Conservation (phyloP, 163 green algal species). For the Prototheca stagnorum region DNA sequence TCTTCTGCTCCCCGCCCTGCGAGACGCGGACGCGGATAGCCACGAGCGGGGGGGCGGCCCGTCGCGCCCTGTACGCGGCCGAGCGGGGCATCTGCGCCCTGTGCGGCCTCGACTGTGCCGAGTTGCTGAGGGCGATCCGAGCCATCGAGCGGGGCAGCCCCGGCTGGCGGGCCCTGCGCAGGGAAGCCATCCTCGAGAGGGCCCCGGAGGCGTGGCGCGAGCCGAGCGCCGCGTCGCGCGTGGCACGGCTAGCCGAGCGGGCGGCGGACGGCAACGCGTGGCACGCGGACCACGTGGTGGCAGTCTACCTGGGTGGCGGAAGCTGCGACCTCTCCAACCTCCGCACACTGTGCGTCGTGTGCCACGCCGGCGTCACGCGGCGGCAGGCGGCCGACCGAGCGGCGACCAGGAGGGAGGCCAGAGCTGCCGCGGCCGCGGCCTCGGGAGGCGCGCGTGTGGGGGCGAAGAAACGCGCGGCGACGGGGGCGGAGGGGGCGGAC, state of each 20-base stretch:
- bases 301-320: conserved; percentile 72
- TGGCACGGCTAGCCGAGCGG: conserved; percentile 33
- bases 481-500: too few species aligned
- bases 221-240: conserved; percentile 15
- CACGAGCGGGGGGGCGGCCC: conserved; percentile 19
- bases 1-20: conserved; percentile 10
- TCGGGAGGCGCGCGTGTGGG: too few species aligned
- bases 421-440: too few species aligned
- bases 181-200: conserved; percentile 5
- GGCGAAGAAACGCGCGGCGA: too few species aligned
- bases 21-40: conserved; percentile 12
- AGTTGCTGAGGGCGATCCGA: conserved; percentile 46
- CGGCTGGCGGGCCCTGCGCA: conserved; percentile 10
- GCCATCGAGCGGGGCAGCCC: conserved; percentile 21
- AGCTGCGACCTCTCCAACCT: conserved; percentile 85
- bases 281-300: conserved; percentile 79
- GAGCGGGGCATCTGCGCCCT: conserved; percentile 60
- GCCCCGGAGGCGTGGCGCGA: conserved; percentile 5
- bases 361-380: conserved; percentile 63
- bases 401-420: too few species aligned
- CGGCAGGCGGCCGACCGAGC: conserved; percentile 40
- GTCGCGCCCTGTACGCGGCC: conserved; percentile 45
- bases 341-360: conserved; percentile 78
- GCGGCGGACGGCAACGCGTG: conserved; percentile 51
- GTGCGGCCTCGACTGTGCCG: conserved; percentile 55